Base-by-base conservation (phyloP, 257 asterid species). In the Parsonsia alboflavescens region DNA sequence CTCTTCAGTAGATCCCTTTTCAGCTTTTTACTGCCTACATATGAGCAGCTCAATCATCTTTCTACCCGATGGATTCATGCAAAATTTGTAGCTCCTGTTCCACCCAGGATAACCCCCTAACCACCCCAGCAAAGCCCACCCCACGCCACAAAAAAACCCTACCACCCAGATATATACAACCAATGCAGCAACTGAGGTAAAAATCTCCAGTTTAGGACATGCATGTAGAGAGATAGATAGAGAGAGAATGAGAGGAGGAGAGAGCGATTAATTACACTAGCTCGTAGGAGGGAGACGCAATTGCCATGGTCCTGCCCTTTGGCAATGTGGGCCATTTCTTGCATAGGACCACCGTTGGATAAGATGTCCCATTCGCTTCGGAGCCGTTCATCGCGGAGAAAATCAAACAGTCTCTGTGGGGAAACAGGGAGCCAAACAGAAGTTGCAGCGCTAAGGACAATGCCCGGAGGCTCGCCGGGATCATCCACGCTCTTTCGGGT, bases 271-370 rank as follows among this genome's bases (percentile, higher is more conserved):
- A 86, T 82, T 88, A 86, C 99, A 70, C 91, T 83, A 6, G 97
- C 91, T 13, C 97, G 89, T 2, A 94, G 93, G 79, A 94, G 95
- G 4, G 99, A 92, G 71, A 92, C 97, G 52, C 93, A 92, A 72
- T 92, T 94, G 86, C 92, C 95, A 54, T 84, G 97, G 70, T 90
- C 95, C 77, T 86, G 96, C 50, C 97, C 97, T 80, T 94, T 94
- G 71, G 97, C 96, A 33, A 94, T 89, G 64, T 86, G 97, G 28
- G 95, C 92, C 95, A 94, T 89, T 62, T 94, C 97, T 74, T 92
- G 97, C 97, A 94, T 92, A 19, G 97, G 99, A 0, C 96, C 99
- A 10, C 97, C 96, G 41, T 92, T 89, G 76, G 99, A 92, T 64
- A 92, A 81, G 52, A 94, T 90, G 74, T 94, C 99, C 99, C 99